phyloP scores from a whole-genome alignment of 805 yeast species.

The Kregervanrija pseudodelftensis region DNA sequence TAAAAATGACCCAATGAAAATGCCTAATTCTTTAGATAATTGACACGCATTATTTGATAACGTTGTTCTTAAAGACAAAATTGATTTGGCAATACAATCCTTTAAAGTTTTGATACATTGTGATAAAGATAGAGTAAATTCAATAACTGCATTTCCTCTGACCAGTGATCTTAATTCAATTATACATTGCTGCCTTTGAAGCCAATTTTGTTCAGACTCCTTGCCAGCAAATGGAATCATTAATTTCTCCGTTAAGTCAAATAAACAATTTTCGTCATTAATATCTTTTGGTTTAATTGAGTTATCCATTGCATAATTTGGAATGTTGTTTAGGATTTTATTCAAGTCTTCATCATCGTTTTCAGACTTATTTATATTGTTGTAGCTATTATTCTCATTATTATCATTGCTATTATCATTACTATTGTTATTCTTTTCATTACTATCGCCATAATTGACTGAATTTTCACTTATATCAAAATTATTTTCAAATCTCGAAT shows the following conservation, averaged over 20 bases:
- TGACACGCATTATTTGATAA: constrained; percentile 71
- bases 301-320: constrained; percentile 26
- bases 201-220: constrained; percentile 91
- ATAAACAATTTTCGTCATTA: constrained; percentile 22
- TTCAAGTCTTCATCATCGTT: constrained; percentile 1
- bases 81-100: constrained; percentile 60
- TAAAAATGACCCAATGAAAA: constrained; percentile 31
- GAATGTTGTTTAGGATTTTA: constrained; percentile 4
- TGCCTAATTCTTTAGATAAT: constrained; percentile 59
- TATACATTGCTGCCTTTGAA: constrained; percentile 55
- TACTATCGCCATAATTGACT: too few species aligned
- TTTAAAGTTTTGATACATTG: constrained; percentile 31
- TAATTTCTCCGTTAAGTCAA: constrained; percentile 24
- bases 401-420: neutral
- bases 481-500: neutral
- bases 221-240: constrained; percentile 47
- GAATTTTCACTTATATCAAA: neutral
- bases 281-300: constrained; percentile 28
- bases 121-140: constrained; percentile 27
- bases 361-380: neutral
- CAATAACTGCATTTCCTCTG: constrained; percentile 43
- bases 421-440: neutral
- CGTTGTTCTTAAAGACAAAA: constrained; percentile 76
- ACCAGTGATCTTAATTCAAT: constrained; percentile 50
- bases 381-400: neutral